Evolutionary conservation across 2,329 filamentous ascomycete species (phyloP).

Genomic region (Apiospora sp.): DNA sequence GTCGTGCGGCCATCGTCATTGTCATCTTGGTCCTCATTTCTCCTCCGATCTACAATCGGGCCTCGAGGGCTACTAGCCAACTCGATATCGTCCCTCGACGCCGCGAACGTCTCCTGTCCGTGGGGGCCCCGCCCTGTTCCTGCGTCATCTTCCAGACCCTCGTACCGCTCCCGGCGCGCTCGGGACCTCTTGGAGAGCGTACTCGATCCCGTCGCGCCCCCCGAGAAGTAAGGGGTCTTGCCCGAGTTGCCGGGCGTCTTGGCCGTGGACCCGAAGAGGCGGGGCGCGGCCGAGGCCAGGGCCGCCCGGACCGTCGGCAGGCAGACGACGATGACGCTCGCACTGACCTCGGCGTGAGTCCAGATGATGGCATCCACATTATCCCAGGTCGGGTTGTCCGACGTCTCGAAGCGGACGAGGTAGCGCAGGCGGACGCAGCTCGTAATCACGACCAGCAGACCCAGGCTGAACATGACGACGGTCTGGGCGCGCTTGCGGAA

Average conservation of each 20-base stretch:
- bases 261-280: slow-evolving; percentile 17
- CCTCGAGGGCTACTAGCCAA: background rate
- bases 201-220: background rate
- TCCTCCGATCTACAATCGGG: background rate
- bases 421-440: slow-evolving; percentile 28
- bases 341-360: slow-evolving; percentile 27
- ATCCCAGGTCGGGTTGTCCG: slow-evolving; percentile 29
- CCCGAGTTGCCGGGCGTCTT: slow-evolving; percentile 4
- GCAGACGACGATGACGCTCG: slow-evolving; percentile 28
- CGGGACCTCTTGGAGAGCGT: background rate
- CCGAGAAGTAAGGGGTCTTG: slow-evolving; percentile 14
- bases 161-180: background rate
- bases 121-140: background rate
- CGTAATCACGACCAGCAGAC: slow-evolving; percentile 26
- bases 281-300: slow-evolving; percentile 19
- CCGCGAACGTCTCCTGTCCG: background rate
- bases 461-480: slow-evolving; percentile 31
- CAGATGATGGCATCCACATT: slow-evolving; percentile 27
- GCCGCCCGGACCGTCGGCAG: slow-evolving; percentile 25
- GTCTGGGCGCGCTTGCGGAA: slow-evolving; percentile 21
- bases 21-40: background rate
- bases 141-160: background rate
- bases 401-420: slow-evolving; percentile 26
- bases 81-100: background rate
- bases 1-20: background rate